A percentile compares a stretch with the other conserved stretches of the same genome.
Conservation (phyloP, 2,329 filamentous ascomycete genomes). For the Metarhizium album region DNA sequence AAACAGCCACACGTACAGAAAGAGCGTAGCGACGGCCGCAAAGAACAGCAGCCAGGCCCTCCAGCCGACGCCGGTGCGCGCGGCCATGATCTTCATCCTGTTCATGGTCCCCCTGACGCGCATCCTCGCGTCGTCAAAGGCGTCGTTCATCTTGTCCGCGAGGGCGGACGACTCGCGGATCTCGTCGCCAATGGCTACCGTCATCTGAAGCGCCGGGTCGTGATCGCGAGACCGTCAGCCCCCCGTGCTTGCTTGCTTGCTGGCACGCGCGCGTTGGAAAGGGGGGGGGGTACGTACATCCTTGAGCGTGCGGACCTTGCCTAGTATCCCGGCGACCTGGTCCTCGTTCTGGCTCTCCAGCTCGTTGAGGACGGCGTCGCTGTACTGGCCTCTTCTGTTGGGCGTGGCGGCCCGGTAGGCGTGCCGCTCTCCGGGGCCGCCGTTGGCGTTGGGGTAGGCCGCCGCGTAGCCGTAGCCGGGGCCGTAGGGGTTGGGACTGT, state of each 20-base stretch:
- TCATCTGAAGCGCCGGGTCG: slow-evolving; percentile 58
- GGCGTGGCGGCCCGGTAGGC: slow-evolving; percentile 46
- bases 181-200: slow-evolving; percentile 85
- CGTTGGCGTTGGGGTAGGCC: too few species aligned
- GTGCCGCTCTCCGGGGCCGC: not conserved
- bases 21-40: slow-evolving; percentile 67
- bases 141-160: slow-evolving; percentile 91
- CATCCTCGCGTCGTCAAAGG: slow-evolving; percentile 75
- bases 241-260: not conserved
- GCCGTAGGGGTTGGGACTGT: not conserved
- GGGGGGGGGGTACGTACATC: slow-evolving; percentile 47
- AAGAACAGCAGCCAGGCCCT: slow-evolving; percentile 90
- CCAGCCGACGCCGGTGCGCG: slow-evolving; percentile 91
- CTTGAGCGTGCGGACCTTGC: slow-evolving; percentile 83
- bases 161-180: slow-evolving; percentile 83
- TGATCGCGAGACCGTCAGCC: not conserved
- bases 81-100: slow-evolving; percentile 90
- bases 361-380: slow-evolving; percentile 80
- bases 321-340: slow-evolving; percentile 80
- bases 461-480: not conserved
- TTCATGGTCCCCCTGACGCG: slow-evolving; percentile 89
- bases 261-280: not conserved
- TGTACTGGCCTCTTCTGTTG: slow-evolving; percentile 79
- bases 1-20: slow-evolving; percentile 88
- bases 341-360: slow-evolving; percentile 92